Conservation (phyloP, 805 yeast species). For the Lipomyces starkeyi region DNA sequence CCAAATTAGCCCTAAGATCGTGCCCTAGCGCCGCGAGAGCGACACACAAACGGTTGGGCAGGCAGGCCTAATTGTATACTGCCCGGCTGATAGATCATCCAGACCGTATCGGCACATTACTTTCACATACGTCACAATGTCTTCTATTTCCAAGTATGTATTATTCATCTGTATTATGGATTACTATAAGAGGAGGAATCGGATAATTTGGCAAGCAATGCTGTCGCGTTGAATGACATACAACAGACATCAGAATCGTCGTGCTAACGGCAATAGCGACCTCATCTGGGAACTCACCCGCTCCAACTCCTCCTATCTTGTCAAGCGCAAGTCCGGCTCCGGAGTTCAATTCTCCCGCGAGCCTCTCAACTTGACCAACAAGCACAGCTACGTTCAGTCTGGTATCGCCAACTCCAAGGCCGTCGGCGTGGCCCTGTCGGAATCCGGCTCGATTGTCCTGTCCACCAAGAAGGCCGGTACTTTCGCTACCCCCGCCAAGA, state of each 20-base stretch:
- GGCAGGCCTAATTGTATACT: too few relatives aligned
- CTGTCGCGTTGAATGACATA: background rate
- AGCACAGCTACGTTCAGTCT: slow-evolving; percentile 55
- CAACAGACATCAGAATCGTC: background rate
- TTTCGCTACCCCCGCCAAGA: slow-evolving; percentile 55
- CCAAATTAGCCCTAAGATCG: background rate
- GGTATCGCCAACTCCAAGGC: slow-evolving; percentile 60
- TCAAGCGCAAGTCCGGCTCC: slow-evolving; percentile 52
- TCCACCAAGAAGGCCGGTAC: slow-evolving; percentile 52
- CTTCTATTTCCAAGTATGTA: slow-evolving; percentile 33
- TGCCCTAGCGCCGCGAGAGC: slow-evolving; percentile 6
- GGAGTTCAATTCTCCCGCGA: slow-evolving; percentile 55
- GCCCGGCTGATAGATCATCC: background rate
- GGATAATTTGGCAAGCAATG: background rate
- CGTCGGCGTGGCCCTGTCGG: slow-evolving; percentile 50
- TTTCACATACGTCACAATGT: slow-evolving; percentile 17
- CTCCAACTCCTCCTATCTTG: slow-evolving; percentile 54
- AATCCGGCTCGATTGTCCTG: slow-evolving; percentile 50
- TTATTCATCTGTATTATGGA: background rate
- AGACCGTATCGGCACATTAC: background rate
- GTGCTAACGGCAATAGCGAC: slow-evolving; percentile 45
- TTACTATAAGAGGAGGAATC: background rate
- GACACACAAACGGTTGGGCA: slow-evolving; percentile 3
- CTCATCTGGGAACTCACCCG: slow-evolving; percentile 60
- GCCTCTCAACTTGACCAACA: slow-evolving; percentile 57